Conservation (phyloP, 139 green algal genomes). For the Dunaliella primolecta region DNA sequence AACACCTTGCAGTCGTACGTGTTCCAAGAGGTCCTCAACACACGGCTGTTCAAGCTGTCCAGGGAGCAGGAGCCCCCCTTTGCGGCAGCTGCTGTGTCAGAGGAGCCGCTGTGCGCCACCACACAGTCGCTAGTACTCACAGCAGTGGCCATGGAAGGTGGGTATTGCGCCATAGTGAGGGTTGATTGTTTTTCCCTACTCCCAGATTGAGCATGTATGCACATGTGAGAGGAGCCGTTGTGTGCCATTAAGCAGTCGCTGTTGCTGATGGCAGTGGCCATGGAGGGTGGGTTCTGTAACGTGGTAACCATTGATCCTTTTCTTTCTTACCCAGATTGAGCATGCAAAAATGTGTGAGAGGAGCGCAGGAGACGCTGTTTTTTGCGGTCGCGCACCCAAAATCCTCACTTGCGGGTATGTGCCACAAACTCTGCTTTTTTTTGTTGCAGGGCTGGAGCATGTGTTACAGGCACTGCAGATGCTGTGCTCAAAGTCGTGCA, state of each 20-base stretch:
- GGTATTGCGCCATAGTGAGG: too few relatives aligned
- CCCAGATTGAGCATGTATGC: neutral
- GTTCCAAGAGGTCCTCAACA: slow-evolving; percentile 67
- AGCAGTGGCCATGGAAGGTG: slow-evolving; percentile 30
- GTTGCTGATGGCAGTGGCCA: neutral
- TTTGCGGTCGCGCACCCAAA: neutral
- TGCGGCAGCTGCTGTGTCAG: slow-evolving; percentile 41
- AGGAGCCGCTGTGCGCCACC: slow-evolving; percentile 46
- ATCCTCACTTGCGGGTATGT: too few relatives aligned
- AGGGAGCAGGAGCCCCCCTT: slow-evolving; percentile 63
- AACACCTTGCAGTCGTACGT: slow-evolving; percentile 54
- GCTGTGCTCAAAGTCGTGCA: slow-evolving; percentile 64
- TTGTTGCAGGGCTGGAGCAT: too few relatives aligned
- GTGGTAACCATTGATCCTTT: too few relatives aligned
- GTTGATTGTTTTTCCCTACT: too few relatives aligned
- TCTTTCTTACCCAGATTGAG: too few relatives aligned
- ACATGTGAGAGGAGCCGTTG: neutral
- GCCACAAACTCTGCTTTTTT: too few relatives aligned
- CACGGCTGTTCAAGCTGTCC: slow-evolving; percentile 72
- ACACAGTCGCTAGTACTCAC: slow-evolving; percentile 42
- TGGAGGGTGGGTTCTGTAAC: neutral
- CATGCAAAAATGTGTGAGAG: too few relatives aligned
- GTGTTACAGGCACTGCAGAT: slow-evolving; percentile 45
- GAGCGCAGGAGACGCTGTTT: too few relatives aligned
- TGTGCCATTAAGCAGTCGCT: neutral